phyloP scores from a whole-genome alignment of 2,329 filamentous ascomycete genomes.

The Chaetomium olivaceum region DNA sequence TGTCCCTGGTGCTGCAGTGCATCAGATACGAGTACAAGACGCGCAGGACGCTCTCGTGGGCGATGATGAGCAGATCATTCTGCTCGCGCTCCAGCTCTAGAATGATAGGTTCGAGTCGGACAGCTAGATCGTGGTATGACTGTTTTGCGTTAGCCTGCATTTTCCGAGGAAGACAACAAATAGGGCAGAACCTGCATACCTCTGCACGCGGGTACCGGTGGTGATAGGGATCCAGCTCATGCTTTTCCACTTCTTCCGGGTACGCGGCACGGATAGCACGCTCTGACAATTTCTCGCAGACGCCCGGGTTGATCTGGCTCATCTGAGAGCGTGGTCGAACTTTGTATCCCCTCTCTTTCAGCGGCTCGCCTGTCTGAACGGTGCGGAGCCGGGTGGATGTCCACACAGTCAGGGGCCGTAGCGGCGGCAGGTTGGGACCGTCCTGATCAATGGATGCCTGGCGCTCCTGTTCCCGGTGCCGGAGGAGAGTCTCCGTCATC shows the following conservation, averaged over 20 bases:
- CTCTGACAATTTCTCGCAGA: slow-evolving; percentile 92
- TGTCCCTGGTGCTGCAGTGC: slow-evolving; percentile 95
- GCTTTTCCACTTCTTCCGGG: slow-evolving; percentile 88
- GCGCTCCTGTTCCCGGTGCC: slow-evolving; percentile 81
- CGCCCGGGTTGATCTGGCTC: slow-evolving; percentile 94
- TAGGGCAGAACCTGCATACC: slow-evolving; percentile 49
- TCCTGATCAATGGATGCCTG: slow-evolving; percentile 67
- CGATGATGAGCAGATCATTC: slow-evolving; percentile 96
- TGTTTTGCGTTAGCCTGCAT: slow-evolving; percentile 41
- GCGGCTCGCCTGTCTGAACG: slow-evolving; percentile 80
- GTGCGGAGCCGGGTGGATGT: slow-evolving; percentile 89
- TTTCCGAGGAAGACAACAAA: background rate
- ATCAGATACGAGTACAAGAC: slow-evolving; percentile 97
- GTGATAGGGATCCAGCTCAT: slow-evolving; percentile 93
- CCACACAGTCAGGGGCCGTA: slow-evolving; percentile 88
- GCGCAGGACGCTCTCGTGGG: slow-evolving; percentile 94
- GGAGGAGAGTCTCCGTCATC: slow-evolving; percentile 81
- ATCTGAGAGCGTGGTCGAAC: slow-evolving; percentile 92
- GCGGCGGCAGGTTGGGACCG: slow-evolving; percentile 64
- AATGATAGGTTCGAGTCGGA: slow-evolving; percentile 95
- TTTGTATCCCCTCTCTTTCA: slow-evolving; percentile 79
- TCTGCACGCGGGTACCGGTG: slow-evolving; percentile 94
- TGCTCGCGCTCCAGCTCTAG: slow-evolving; percentile 95
- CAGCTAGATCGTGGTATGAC: slow-evolving; percentile 98
- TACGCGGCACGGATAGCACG: slow-evolving; percentile 76